Evolutionary conservation across 768 basidiomycete genomes (phyloP), one percentile per base, ranked within the genome.

Genomic region (Hypholoma sublateritium): DNA sequence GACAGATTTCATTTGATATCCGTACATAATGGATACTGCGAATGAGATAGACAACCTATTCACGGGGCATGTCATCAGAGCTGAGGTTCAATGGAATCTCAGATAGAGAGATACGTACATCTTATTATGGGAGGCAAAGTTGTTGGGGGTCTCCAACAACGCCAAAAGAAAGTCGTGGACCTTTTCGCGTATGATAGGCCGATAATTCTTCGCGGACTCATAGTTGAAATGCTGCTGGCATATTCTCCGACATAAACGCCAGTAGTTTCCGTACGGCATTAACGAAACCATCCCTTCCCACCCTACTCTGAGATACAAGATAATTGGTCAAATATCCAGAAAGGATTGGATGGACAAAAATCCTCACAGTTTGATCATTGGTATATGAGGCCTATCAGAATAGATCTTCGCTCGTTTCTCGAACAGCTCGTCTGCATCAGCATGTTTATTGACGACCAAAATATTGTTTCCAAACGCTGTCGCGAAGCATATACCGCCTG

Each of bases 401-500:
- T 80, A 80, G 32, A 75, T 74, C 1, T 74, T 70, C 0, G 78
- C 76, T 17, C 78, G 73, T 51, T 77, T 78, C 57, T 82, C 80
- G 14, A 83, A 64, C 14, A 65, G 24, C 34, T 51, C 47, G 12
- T 47, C 51, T 19, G 59, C 61, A 41, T 63, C 65, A 37, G 72
- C 55, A 12, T 55, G 44, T 0, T 61, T 61, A 46, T 72, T 73
- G 21, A 71, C 34, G 14, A 73, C 43, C 13, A 73, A 42, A 4
- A 69, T 52, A 49, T 68, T 68, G 16, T 65, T 58, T 5, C 68
- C 69, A 21, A 67, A 55, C 3, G 59, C 58, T 22, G 53, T 53
- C 6, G 64, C 53, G 48, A 69, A 65, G 13, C 72, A 41, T 11
- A 71, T 55, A 32, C 59, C 59, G 44, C 65, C 64, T 65, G 42